These are phyloP conservation scores for Trametes hirsuta DNA, from an alignment of 1,284 basidiomycete genomes.

Conservation along the genomic window DNA sequence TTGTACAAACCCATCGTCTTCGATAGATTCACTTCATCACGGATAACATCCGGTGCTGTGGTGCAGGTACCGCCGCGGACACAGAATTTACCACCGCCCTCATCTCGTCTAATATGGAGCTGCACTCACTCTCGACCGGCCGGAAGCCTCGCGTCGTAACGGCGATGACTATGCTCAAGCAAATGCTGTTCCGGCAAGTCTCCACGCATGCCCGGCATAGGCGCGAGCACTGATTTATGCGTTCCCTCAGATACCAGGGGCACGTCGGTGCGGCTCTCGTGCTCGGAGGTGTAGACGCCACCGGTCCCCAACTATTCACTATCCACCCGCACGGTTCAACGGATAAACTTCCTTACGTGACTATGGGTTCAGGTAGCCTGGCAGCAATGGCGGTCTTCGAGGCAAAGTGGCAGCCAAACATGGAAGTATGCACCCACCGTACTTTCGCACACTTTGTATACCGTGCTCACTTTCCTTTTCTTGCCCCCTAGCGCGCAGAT, in stretches of 20 bases:
- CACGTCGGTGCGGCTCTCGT: conserved; percentile 96
- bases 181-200: conserved; percentile 78
- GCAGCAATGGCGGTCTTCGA: conserved; percentile 99
- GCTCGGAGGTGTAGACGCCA: conserved; percentile 93
- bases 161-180: conserved; percentile 98
- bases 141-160: conserved; percentile 91
- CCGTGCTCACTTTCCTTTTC: conserved; percentile 3
- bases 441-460: neutral
- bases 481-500: conserved; percentile 63
- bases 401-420: conserved; percentile 80
- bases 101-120: conserved; percentile 92
- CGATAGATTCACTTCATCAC: conserved; percentile 94
- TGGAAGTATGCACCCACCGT: conserved; percentile 60
- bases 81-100: conserved; percentile 95
- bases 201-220: conserved; percentile 19
- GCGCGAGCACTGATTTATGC: neutral
- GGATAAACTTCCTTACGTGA: conserved; percentile 98
- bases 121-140: conserved; percentile 85
- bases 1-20: neutral
- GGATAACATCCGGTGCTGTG: conserved; percentile 95
- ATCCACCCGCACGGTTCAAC: conserved; percentile 97
- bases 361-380: conserved; percentile 96
- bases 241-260: conserved; percentile 80
- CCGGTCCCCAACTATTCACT: conserved; percentile 95
- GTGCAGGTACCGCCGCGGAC: conserved; percentile 97